These are phyloP conservation scores for Pythium dissotocum DNA, from an alignment of 352 stramenopile genomes.

Conservation along the genomic window DNA sequence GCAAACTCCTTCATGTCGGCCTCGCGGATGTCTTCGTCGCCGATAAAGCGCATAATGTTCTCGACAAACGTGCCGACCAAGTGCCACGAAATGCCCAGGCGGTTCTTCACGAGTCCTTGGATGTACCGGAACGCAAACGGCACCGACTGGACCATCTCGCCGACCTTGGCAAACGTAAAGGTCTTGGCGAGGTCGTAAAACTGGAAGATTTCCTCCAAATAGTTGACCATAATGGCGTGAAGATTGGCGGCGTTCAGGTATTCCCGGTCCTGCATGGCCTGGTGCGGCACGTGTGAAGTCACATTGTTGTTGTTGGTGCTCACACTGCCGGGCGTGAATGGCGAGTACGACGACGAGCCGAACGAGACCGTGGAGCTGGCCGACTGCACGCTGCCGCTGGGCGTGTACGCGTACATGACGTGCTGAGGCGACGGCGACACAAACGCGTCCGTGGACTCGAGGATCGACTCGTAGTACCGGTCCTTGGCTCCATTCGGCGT, in stretches of 20 bases:
- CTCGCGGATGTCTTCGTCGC: slow-evolving; percentile 73
- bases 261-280: slow-evolving; percentile 30
- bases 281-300: slow-evolving; percentile 5
- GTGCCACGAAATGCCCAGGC: slow-evolving; percentile 65
- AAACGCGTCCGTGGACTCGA: slow-evolving; percentile 31
- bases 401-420: slow-evolving; percentile 31
- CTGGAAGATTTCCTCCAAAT: slow-evolving; percentile 60
- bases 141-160: slow-evolving; percentile 57
- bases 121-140: slow-evolving; percentile 69
- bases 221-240: slow-evolving; percentile 51
- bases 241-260: slow-evolving; percentile 48
- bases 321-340: slow-evolving; percentile 2
- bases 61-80: slow-evolving; percentile 63
- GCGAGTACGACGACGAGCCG: slow-evolving; percentile 15
- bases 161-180: slow-evolving; percentile 60
- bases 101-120: slow-evolving; percentile 54
- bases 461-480: slow-evolving; percentile 41
- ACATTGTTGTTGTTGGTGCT: neutral
- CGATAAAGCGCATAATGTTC: slow-evolving; percentile 66
- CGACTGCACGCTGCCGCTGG: slow-evolving; percentile 12
- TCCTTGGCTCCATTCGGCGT: slow-evolving; percentile 30
- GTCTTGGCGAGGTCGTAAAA: slow-evolving; percentile 49
- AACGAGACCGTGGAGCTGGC: slow-evolving; percentile 29
- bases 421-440: slow-evolving; percentile 41
- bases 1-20: slow-evolving; percentile 62